phyloP scores from a whole-genome alignment of 1,139 yeast genomes.

The Hansenula sp. region DNA sequence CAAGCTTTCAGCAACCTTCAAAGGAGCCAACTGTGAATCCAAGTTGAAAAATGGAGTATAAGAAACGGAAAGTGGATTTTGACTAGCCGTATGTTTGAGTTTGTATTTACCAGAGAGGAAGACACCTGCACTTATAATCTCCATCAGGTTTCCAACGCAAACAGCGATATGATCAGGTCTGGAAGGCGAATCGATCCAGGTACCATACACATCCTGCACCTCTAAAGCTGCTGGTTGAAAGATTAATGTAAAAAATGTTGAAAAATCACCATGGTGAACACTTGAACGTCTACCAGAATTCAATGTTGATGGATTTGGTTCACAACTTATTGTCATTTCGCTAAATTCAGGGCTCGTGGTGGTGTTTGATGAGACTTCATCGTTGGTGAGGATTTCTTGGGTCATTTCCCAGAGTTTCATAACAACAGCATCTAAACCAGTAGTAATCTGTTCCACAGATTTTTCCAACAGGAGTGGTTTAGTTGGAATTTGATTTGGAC shows the following conservation, averaged over 20 bases:
- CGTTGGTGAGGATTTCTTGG: too few relatives aligned
- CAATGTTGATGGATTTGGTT: too few relatives aligned
- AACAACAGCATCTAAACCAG: conserved; percentile 49
- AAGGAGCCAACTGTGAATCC: conserved; percentile 26
- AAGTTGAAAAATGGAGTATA: conserved; percentile 33
- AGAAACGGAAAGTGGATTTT: conserved; percentile 39
- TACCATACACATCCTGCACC: conserved; percentile 54
- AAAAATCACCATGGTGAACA: conserved; percentile 57
- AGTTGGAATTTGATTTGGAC: conserved; percentile 58
- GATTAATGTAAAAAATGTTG: conserved; percentile 56
- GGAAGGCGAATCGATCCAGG: conserved; percentile 51
- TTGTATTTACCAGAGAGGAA: conserved; percentile 56
- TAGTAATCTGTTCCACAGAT: conserved; percentile 38
- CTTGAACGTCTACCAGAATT: conserved; percentile 26
- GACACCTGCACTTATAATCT: conserved; percentile 47
- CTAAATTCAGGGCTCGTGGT: too few relatives aligned
- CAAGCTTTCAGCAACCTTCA: neutral
- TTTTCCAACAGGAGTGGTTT: conserved; percentile 37
- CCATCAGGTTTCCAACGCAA: conserved; percentile 47
- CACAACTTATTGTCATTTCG: too few relatives aligned
- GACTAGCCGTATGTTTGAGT: conserved; percentile 39
- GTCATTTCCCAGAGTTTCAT: conserved; percentile 27
- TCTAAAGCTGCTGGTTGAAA: conserved; percentile 50
- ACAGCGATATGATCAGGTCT: conserved; percentile 37
- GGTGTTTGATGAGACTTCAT: too few relatives aligned